Base-by-base conservation (phyloP, 2,329 filamentous ascomycete genomes). In the Calonectria henricotiae region DNA sequence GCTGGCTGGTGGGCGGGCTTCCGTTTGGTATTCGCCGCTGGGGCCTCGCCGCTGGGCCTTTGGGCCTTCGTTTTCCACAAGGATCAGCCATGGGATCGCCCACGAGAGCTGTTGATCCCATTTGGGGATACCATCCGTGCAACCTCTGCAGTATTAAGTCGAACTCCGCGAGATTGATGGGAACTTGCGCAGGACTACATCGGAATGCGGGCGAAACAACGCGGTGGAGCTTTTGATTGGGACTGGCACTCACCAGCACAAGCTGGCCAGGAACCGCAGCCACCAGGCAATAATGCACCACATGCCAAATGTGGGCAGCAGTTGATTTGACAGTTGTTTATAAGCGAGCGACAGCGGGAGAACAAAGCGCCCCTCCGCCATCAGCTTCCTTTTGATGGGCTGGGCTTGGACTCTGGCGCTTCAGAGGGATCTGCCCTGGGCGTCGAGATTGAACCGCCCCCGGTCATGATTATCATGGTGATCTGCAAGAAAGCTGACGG, bases 81-180 rank as follows among this genome's bases (percentile, higher is more conserved):
- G 58, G 44, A 55, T 23, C 17, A 11, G 30, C 47, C 25, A 20
- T 55, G 62, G 44, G 64, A 61, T 60, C 64, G 32, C 54, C 23
- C 32, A 58, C 69, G 69, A 76, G 75, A 17, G 66, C 68, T 44
- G 51, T 61, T 72, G 73, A 75, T 73, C 65, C 49, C 47, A 39
- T 25, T 55, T 41, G 17, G 35, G 67, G 35, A 67, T 67, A 65
- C 69, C 63, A 72, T 44, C 61, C 46, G 39, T 63, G 25, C 37
- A 43, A 32, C 58, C 39, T 60, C 54, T 61, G 15, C 43, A 37
- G 30, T 27, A 12, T 63, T n/a, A 37, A 44, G 46, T 58, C 35
- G 35, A 37, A 41, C 32, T 13, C 17, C 60, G 51, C 49, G 63
- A 71, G 68, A 67, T 67, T 69, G 65, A 47, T 62, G 62, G 64